Evolutionary conservation across 225 moss, liverwort and hornwort species (phyloP), one percentile per base, ranked within the genome.

Genomic region (Sphagnum tenellum): DNA sequence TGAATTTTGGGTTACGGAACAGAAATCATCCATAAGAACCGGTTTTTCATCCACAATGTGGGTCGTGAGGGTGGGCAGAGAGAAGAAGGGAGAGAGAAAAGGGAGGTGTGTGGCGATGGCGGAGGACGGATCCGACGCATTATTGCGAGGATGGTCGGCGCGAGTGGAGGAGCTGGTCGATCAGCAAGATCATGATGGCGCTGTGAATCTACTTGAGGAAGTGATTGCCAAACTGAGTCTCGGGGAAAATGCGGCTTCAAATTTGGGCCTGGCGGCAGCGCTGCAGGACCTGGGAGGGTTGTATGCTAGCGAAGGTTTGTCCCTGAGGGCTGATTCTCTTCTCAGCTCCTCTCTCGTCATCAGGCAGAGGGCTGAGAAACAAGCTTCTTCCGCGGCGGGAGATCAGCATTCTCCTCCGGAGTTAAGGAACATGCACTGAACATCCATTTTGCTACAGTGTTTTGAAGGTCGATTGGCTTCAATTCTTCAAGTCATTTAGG

Each of bases 81-180:
- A 29, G 29, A 29, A 29, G 29, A 29, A 29, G 29, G 29, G 29
- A 29, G 29, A 29, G 29, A 29, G 29, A 29, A 1, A 29, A 29
- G 29, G 0, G 29, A 29, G 29, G 29, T 29, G 0, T 29, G 29
- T 29, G 29, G 29, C 29, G 29, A 29, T 29, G 29, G 29, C 29
- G 50, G 55, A 66, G 47, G 52, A 14, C 11, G 9, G 50, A n/a
- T 60, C 9, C n/a, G 75, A 79, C 68, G 75, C 69, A 56, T 73
- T 69, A 62, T 73, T 90, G 73, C 77, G 80, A 62, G 81, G 77
- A 66, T 87, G 87, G 86, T 92, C 92, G 46, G 71, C 74, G 46
- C 74, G 83, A 53, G 83, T 84, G 70, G 90, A 94, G 70, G 86
- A 88, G 73, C 62, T 88, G 63, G 51, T 85, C 47, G 90, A 94